Evolutionary conservation across 2,329 filamentous ascomycete genomes (phyloP).

Genomic region (Claviceps quebecensis): DNA sequence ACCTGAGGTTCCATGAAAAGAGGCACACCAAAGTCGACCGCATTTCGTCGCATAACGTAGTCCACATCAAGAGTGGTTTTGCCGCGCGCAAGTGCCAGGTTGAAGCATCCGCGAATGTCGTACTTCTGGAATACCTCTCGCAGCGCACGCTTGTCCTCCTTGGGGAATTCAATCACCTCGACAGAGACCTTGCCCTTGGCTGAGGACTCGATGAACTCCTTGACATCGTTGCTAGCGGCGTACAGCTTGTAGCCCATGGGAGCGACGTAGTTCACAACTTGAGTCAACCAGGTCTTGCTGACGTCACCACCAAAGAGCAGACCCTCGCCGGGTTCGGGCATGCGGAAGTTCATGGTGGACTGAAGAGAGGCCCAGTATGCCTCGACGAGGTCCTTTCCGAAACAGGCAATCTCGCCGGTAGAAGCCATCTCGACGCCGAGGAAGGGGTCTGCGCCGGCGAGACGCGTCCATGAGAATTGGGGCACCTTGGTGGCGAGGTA

Average conservation of each 20-base stretch:
- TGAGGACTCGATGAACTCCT: conserved; percentile 63
- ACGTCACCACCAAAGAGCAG: conserved; percentile 85
- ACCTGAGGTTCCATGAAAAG: conserved; percentile 98
- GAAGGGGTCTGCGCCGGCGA: conserved; percentile 93
- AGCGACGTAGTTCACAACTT: conserved; percentile 73
- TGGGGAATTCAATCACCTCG: conserved; percentile 93
- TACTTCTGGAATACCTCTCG: conserved; percentile 95
- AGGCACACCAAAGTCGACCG: conserved; percentile 94
- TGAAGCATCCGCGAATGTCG: conserved; percentile 91
- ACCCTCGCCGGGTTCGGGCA: conserved; percentile 88
- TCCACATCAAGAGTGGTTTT: conserved; percentile 82
- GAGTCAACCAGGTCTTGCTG: conserved; percentile 54
- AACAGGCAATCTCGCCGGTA: conserved; percentile 97
- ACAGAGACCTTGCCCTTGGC: conserved; percentile 56
- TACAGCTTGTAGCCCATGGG: conserved; percentile 92
- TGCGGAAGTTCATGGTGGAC: conserved; percentile 97
- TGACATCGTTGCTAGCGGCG: conserved; percentile 69
- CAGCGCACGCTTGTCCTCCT: conserved; percentile 85
- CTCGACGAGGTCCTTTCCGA: conserved; percentile 88
- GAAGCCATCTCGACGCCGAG: conserved; percentile 95
- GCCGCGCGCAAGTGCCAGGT: conserved; percentile 70
- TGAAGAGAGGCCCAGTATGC: conserved; percentile 96
- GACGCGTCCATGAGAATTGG: conserved; percentile 97
- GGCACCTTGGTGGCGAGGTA: conserved; percentile 96
- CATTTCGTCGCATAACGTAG: conserved; percentile 97